Conservation (phyloP, 257 asterid genomes). For the Plantago elongata region DNA sequence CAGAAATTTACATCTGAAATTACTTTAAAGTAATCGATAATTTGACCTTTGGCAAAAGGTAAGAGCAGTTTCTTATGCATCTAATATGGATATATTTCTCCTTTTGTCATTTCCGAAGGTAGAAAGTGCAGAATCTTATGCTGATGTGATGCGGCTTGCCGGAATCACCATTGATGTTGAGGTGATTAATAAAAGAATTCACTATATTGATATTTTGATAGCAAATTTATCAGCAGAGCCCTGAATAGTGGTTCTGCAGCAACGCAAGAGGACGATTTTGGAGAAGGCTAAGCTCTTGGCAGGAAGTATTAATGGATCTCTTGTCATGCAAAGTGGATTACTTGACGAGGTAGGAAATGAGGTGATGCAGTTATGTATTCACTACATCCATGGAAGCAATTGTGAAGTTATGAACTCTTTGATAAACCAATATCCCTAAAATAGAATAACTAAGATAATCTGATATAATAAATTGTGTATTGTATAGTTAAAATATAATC, state of each 20-base stretch:
- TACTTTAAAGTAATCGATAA: not conserved
- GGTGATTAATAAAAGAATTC: conserved; percentile 40
- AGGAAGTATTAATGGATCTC: conserved; percentile 56
- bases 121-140: conserved; percentile 67
- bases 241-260: conserved; percentile 38
- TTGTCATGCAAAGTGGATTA: conserved; percentile 56
- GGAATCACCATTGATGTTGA: conserved; percentile 62
- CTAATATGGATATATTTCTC: not conserved
- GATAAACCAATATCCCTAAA: too few relatives aligned
- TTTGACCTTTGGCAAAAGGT: too few relatives aligned
- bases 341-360: conserved; percentile 64
- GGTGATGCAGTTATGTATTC: conserved; percentile 10
- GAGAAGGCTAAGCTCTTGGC: conserved; percentile 60
- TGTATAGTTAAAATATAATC: too few relatives aligned
- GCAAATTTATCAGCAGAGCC: not conserved
- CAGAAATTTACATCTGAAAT: not conserved
- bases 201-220: not conserved
- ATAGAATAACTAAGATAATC: too few relatives aligned
- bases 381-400: conserved; percentile 14
- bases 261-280: conserved; percentile 63
- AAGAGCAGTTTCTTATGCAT: not conserved
- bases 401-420: conserved; percentile 11
- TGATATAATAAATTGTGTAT: too few relatives aligned
- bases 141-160: conserved; percentile 54
- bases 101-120: conserved; percentile 39